phyloP scores from a whole-genome alignment of 1,284 basidiomycete genomes.

The Microbotryum lychnidis-dioicae region DNA sequence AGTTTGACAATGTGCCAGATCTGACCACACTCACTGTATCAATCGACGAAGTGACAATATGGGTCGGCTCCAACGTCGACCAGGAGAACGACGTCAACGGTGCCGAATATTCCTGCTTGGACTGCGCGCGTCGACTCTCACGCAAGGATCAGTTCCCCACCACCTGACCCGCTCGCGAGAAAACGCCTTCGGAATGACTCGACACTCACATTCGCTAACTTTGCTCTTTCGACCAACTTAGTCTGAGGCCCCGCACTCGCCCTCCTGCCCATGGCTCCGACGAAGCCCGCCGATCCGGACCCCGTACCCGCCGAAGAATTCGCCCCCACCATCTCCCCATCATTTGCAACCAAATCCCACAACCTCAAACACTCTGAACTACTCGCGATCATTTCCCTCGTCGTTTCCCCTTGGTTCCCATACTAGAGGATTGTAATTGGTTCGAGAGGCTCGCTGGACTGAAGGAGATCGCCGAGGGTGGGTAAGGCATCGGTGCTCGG shows the following conservation, averaged over 20 bases:
- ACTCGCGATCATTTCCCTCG: constrained; percentile 73
- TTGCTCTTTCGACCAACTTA: constrained; percentile 40
- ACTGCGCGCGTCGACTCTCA: constrained; percentile 44
- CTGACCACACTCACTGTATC: constrained; percentile 47
- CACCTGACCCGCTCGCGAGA: too few species aligned
- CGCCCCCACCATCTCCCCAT: constrained; percentile 27
- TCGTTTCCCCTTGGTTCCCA: constrained; percentile 34
- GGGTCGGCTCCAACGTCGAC: constrained; percentile 79
- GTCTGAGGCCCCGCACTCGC: constrained; percentile 44
- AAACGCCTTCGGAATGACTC: too few species aligned
- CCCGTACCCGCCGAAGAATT: constrained; percentile 30
- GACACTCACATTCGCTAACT: constrained; percentile 65
- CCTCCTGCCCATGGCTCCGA: constrained; percentile 47
- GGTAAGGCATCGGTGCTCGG: constrained; percentile 71
- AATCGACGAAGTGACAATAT: constrained; percentile 90
- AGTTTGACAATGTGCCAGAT: neutral
- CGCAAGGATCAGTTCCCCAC: too few species aligned
- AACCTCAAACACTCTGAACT: constrained; percentile 81
- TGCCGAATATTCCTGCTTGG: constrained; percentile 74
- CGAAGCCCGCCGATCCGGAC: constrained; percentile 36
- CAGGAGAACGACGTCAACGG: constrained; percentile 92
- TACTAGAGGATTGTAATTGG: constrained; percentile 57
- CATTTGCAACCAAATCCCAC: constrained; percentile 64
- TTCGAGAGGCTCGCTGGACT: constrained; percentile 59
- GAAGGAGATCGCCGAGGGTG: constrained; percentile 73